phyloP scores from a whole-genome alignment of 176 grass and related monocot genomes.

The Juncus inflexus region DNA sequence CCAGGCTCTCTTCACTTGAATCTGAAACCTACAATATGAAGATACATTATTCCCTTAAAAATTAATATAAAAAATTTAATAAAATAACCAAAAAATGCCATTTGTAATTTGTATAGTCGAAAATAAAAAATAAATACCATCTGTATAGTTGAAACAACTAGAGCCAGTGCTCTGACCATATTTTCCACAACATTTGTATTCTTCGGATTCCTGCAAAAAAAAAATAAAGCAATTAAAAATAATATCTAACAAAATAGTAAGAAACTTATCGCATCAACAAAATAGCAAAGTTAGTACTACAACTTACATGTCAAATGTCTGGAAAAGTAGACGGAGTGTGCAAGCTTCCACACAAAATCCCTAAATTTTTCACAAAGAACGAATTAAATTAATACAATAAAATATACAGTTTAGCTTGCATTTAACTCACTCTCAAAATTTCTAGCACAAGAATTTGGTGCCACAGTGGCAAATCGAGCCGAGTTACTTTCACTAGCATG shows the following conservation, averaged over 20 bases:
- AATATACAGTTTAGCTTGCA: conserved; percentile 5
- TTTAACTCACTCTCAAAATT: conserved; percentile 74
- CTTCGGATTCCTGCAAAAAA: conserved; percentile 60
- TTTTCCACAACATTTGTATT: conserved; percentile 99
- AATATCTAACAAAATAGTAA: conserved; percentile 13
- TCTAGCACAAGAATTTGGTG: conserved; percentile 98
- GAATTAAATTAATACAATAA: conserved; percentile 14
- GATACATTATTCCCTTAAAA: conserved; percentile 16
- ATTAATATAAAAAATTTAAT: conserved; percentile 10
- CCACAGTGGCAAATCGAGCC: conserved; percentile 94
- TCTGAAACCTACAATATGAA: conserved; percentile 71
- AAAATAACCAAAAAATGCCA: conserved; percentile 4
- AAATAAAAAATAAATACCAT: conserved; percentile 43
- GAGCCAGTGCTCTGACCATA: conserved; percentile 85
- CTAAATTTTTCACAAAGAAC: conserved; percentile 32
- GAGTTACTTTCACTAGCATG: conserved; percentile 93
- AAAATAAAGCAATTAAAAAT: conserved; percentile 19
- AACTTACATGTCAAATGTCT: conserved; percentile 95
- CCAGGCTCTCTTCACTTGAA: conserved; percentile 89
- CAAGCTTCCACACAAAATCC: conserved; percentile 95
- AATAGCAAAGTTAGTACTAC: conserved; percentile 25
- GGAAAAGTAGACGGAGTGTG: conserved; percentile 77
- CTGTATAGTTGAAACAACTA: conserved; percentile 87
- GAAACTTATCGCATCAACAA: conserved; percentile 16
- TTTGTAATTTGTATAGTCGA: not conserved